Percentiles rank a stretch among this genome's conserved stretches.
Conservation (phyloP, 306 rosid species). For the Pueraria montana region DNA sequence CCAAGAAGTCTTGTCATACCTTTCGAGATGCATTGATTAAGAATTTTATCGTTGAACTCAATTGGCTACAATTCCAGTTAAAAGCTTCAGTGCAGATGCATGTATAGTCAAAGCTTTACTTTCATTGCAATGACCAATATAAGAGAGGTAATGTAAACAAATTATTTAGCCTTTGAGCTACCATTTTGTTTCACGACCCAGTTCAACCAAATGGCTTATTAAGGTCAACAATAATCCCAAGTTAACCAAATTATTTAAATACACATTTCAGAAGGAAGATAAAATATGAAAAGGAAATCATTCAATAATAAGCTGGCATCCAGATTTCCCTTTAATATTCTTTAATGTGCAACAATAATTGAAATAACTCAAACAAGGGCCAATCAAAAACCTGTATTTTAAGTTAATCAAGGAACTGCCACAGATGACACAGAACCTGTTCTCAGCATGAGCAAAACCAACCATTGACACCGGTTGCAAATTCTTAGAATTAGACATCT, state of each 20-base stretch:
- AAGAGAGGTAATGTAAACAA: neutral
- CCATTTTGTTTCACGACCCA: constrained; percentile 13
- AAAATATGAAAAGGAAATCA: neutral
- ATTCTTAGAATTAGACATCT: neutral
- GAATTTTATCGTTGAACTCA: too few relatives aligned
- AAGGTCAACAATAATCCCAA: constrained; percentile 16
- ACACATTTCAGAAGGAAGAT: neutral
- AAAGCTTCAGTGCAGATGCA: constrained; percentile 18
- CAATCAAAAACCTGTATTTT: neutral
- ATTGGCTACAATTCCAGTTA: constrained; percentile 11
- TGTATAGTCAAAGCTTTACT: neutral
- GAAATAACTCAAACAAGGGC: neutral
- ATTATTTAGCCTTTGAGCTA: neutral
- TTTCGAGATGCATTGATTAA: too few relatives aligned
- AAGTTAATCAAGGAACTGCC: constrained; percentile 18
- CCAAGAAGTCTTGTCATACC: too few relatives aligned
- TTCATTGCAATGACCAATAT: constrained; percentile 15
- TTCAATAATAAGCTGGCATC: constrained; percentile 15
- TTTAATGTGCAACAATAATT: constrained; percentile 22
- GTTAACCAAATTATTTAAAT: neutral
- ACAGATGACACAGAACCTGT: constrained; percentile 8
- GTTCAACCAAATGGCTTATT: neutral
- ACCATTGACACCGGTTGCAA: constrained; percentile 13
- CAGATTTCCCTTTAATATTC: constrained; percentile 6
- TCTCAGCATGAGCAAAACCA: constrained; percentile 10